Evolutionary conservation across 495 filamentous ascomycete genomes (phyloP).

Genomic region (Elasticomyces elasticus): DNA sequence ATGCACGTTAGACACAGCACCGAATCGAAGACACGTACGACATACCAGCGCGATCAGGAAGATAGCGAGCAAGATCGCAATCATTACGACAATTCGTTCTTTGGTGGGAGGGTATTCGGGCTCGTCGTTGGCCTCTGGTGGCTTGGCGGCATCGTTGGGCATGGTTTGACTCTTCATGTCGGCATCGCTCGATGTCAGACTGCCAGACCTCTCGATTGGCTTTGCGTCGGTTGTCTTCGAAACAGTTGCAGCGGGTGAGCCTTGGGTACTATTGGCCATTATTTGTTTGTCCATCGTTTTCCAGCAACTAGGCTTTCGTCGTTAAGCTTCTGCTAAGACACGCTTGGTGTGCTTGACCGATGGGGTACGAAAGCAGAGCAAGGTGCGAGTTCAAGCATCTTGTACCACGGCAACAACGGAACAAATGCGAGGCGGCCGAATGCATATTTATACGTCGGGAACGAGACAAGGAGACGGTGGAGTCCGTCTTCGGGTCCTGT

Average conservation of each 20-base stretch:
- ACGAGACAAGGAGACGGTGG: too few relatives aligned
- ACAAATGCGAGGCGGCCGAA: too few relatives aligned
- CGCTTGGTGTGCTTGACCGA: too few relatives aligned
- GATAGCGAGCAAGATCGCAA: conserved; percentile 50
- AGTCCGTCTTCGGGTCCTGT: too few relatives aligned
- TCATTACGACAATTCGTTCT: conserved; percentile 34
- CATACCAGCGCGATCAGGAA: conserved; percentile 51
- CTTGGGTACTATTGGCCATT: background rate
- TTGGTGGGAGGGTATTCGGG: background rate
- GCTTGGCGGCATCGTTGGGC: background rate
- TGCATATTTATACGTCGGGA: too few relatives aligned
- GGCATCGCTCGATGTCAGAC: background rate
- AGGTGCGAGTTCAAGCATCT: too few relatives aligned
- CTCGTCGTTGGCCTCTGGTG: background rate
- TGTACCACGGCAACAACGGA: too few relatives aligned
- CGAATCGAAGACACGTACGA: background rate
- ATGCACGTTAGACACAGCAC: background rate
- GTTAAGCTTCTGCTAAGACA: too few relatives aligned
- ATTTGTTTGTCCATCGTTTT: background rate
- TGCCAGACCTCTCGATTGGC: background rate
- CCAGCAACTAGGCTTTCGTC: background rate
- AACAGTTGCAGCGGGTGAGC: background rate
- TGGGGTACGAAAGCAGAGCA: too few relatives aligned
- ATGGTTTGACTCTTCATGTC: background rate
- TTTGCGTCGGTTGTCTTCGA: background rate